Percentiles rank a stretch among this genome's conserved stretches.
Evolutionary conservation across 2,329 filamentous ascomycete species (phyloP).

Genomic region (Aspergillus latus): DNA sequence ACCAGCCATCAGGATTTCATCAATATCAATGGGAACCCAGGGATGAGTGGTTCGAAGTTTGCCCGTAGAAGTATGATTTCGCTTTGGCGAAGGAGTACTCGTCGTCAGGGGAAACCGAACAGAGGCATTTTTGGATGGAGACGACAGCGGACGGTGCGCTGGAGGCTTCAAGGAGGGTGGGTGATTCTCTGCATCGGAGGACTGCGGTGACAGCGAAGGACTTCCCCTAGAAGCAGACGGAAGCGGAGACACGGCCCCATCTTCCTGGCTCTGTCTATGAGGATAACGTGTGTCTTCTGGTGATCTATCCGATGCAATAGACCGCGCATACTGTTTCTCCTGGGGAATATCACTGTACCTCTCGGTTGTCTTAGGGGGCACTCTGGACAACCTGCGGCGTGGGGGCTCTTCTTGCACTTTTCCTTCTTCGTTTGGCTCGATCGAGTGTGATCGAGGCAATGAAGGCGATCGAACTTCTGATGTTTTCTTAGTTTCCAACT

Average conservation of each 20-base stretch:
- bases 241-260: slow-evolving; percentile 27
- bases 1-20: slow-evolving; percentile 54
- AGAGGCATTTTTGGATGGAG: slow-evolving; percentile 37
- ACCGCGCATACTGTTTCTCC: slow-evolving; percentile 36
- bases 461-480: slow-evolving; percentile 18
- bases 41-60: slow-evolving; percentile 58
- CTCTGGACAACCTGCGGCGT: slow-evolving; percentile 26
- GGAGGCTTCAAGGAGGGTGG: slow-evolving; percentile 67
- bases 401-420: slow-evolving; percentile 19
- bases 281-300: slow-evolving; percentile 10
- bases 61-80: slow-evolving; percentile 47
- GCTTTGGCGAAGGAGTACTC: slow-evolving; percentile 58
- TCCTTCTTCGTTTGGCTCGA: slow-evolving; percentile 24
- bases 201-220: slow-evolving; percentile 69
- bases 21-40: slow-evolving; percentile 77
- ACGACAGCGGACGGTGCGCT: slow-evolving; percentile 42
- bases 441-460: slow-evolving; percentile 9
- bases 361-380: slow-evolving; percentile 38
- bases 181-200: slow-evolving; percentile 77
- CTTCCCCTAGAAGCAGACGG: slow-evolving; percentile 44
- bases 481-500: slow-evolving; percentile 7
- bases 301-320: slow-evolving; percentile 24
- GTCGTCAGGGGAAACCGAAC: slow-evolving; percentile 45
- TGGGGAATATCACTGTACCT: slow-evolving; percentile 40
- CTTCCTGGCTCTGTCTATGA: slow-evolving; percentile 13